Conservation (phyloP, 768 basidiomycete genomes). For the Tricholoma matsutake region DNA sequence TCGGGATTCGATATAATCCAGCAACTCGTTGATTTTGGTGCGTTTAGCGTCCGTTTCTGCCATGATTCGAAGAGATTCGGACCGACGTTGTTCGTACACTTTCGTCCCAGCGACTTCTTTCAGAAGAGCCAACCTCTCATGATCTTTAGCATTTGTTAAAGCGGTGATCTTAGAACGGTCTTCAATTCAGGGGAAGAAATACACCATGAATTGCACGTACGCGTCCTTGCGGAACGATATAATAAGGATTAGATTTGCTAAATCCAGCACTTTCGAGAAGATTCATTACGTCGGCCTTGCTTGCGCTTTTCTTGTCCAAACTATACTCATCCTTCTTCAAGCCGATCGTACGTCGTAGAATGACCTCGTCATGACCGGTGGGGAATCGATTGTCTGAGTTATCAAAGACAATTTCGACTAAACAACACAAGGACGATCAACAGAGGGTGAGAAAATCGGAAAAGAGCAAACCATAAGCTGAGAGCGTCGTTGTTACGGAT, state of each 20-base stretch:
- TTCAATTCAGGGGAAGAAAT: conserved; percentile 8
- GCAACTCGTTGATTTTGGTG: conserved; percentile 83
- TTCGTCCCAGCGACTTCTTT: conserved; percentile 99
- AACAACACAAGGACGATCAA: neutral
- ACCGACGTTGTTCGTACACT: conserved; percentile 91
- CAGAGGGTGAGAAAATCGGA: neutral
- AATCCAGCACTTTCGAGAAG: conserved; percentile 96
- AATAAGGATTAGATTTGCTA: conserved; percentile 97
- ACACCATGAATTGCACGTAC: conserved; percentile 44
- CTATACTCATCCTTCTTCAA: conserved; percentile 99
- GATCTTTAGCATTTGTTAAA: conserved; percentile 95
- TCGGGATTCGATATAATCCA: conserved; percentile 88
- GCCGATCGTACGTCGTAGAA: conserved; percentile 91
- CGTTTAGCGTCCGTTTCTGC: conserved; percentile 93
- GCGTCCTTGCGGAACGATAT: conserved; percentile 97
- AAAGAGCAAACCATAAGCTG: conserved; percentile 73
- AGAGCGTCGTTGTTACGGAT: conserved; percentile 81
- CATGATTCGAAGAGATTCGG: conserved; percentile 95
- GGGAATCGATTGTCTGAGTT: conserved; percentile 94
- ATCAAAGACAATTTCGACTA: conserved; percentile 94
- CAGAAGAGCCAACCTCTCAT: conserved; percentile 87
- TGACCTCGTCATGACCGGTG: conserved; percentile 83
- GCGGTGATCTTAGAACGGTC: conserved; percentile 71
- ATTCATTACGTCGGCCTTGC: conserved; percentile 97
- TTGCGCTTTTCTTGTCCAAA: conserved; percentile 91